Percentiles rank a stretch among this genome's conserved stretches.
Conservation (phyloP, 1,139 yeast species). For the Candida freyschussii region DNA sequence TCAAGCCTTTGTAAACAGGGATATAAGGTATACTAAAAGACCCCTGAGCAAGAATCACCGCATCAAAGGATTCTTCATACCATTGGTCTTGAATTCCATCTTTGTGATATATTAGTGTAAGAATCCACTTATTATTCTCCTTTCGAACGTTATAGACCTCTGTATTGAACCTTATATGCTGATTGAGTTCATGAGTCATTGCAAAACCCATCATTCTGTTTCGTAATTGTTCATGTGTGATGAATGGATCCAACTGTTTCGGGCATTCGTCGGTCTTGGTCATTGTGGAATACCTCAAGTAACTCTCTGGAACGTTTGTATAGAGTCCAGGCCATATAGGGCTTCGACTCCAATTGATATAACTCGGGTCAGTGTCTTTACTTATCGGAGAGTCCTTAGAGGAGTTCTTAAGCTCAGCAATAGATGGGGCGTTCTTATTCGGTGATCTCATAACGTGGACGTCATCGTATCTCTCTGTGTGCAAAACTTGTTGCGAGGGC, state of each 20-base stretch:
- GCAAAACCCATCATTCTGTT: conserved; percentile 32
- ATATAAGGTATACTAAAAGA: conserved; percentile 43
- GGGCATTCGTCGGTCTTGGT: conserved; percentile 24
- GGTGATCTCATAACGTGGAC: conserved; percentile 23
- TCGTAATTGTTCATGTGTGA: conserved; percentile 37
- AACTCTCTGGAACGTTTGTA: conserved; percentile 43
- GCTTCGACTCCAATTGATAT: conserved; percentile 34
- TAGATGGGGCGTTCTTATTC: conserved; percentile 23
- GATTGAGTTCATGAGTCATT: conserved; percentile 28
- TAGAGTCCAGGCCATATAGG: conserved; percentile 42
- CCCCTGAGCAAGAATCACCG: conserved; percentile 46
- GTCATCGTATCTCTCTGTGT: conserved; percentile 22
- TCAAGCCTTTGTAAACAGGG: conserved; percentile 39
- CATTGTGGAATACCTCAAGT: conserved; percentile 37
- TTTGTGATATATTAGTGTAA: conserved; percentile 29
- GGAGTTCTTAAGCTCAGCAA: conserved; percentile 17
- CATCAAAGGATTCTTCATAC: conserved; percentile 38
- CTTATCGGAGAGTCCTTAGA: conserved; percentile 20
- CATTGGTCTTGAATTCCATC: conserved; percentile 23
- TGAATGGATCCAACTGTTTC: conserved; percentile 35
- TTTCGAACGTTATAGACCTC: conserved; percentile 38
- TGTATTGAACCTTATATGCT: conserved; percentile 35
- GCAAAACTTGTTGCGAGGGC: conserved; percentile 26
- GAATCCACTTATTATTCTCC: conserved; percentile 33
- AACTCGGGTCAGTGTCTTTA: conserved; percentile 19